phyloP scores from a whole-genome alignment of 345 rosid species.

The Eucalyptus tenuipes region DNA sequence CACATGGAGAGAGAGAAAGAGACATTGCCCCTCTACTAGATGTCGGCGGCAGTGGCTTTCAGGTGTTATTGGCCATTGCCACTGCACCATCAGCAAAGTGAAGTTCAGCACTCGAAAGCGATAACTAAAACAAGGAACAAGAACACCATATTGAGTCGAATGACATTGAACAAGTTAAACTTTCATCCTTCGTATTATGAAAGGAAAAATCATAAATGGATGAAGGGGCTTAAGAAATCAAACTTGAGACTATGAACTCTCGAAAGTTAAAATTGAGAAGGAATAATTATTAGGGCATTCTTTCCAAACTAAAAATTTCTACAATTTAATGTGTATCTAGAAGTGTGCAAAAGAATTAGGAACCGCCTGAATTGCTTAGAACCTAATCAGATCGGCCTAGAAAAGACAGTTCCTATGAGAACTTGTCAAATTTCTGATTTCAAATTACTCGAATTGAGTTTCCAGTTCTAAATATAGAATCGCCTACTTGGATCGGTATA shows the following conservation, averaged over 20 bases:
- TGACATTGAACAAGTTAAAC: not conserved
- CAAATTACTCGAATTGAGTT: no score
- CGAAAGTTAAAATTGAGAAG: not conserved
- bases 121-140: not conserved
- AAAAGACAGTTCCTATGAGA: accelerated
- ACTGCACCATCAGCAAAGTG: not conserved
- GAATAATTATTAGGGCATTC: no score
- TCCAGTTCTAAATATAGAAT: no score
- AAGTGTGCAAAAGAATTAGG: no score
- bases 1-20: not conserved
- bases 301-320: no score
- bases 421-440: no score
- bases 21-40: not conserved
- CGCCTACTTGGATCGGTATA: accelerated
- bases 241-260: not conserved
- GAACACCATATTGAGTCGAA: not conserved
- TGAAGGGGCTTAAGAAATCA: not conserved
- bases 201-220: not conserved
- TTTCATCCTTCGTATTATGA: not conserved
- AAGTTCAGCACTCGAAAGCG: not conserved
- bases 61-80: not conserved
- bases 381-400: no score
- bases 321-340: no score
- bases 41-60: not conserved
- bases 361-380: accelerated